Percentiles rank a stretch among this genome's conserved stretches.
These are phyloP conservation scores for Suhomyces faveliae DNA, from an alignment of 805 yeast genomes.

Conservation along the genomic window DNA sequence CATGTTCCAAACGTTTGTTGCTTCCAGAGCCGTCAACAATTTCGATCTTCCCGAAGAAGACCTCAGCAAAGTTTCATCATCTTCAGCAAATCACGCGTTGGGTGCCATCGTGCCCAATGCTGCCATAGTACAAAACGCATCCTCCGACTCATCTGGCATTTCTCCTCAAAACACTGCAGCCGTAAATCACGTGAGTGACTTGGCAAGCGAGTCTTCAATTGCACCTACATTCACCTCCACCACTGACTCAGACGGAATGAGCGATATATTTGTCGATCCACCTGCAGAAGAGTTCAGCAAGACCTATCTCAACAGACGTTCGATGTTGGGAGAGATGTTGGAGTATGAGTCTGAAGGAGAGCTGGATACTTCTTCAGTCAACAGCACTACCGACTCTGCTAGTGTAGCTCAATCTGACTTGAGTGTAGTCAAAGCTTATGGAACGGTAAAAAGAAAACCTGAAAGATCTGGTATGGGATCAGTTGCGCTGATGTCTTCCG, in stretches of 20 bases:
- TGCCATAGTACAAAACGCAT: not conserved
- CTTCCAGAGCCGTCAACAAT: constrained; percentile 1
- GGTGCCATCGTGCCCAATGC: not conserved
- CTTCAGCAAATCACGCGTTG: not conserved
- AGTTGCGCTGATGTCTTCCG: constrained; percentile 2
- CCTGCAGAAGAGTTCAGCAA: constrained; percentile 26
- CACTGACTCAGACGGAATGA: constrained; percentile 4
- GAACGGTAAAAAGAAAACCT: constrained; percentile 11
- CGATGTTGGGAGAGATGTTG: constrained; percentile 45
- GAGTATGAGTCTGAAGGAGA: constrained; percentile 38
- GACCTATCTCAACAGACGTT: constrained; percentile 32
- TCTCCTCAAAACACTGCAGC: not conserved
- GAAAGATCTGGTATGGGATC: not conserved
- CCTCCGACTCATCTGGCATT: too few species aligned
- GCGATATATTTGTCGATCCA: constrained; percentile 9
- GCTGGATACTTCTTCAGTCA: constrained; percentile 9
- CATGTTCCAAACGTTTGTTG: constrained; percentile 27
- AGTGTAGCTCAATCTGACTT: constrained; percentile 12
- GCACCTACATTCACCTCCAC: not conserved
- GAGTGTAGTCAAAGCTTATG: constrained; percentile 16
- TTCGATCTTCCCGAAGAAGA: constrained; percentile 5
- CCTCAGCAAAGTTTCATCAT: not conserved
- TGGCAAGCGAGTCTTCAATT: not conserved
- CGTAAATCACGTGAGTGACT: not conserved
- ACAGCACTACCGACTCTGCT: not conserved